Conservation (phyloP, 352 stramenopile genomes). For the Phytophthora multivora region DNA sequence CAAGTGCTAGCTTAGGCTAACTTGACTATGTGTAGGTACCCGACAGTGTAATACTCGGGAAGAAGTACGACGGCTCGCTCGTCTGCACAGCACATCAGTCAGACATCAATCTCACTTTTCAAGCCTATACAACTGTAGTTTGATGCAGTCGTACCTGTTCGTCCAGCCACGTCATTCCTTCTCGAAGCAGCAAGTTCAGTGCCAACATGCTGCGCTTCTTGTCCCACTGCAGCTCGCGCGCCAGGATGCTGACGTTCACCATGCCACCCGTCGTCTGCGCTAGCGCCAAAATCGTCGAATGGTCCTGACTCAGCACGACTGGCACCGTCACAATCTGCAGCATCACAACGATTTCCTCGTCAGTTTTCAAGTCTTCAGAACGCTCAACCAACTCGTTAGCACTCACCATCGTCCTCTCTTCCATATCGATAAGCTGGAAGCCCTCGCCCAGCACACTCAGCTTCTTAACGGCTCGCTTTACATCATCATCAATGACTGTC, state of each 20-base stretch:
- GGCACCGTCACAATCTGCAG: constrained; percentile 93
- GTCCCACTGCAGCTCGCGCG: constrained; percentile 86
- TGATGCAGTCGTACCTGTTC: constrained; percentile 63
- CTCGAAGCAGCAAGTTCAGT: constrained; percentile 90
- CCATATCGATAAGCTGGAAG: constrained; percentile 94
- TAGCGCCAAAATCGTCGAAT: constrained; percentile 92
- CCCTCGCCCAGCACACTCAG: constrained; percentile 94
- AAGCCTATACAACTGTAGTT: neutral
- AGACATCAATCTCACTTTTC: neutral
- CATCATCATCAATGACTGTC: constrained; percentile 91
- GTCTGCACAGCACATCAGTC: constrained; percentile 19
- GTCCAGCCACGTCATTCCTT: constrained; percentile 98
- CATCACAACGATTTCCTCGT: neutral
- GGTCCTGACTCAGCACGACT: constrained; percentile 94
- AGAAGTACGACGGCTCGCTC: constrained; percentile 83
- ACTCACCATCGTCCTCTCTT: constrained; percentile 88
- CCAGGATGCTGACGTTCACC: constrained; percentile 88
- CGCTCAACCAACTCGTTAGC: neutral
- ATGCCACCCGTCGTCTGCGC: constrained; percentile 89
- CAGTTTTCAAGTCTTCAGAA: neutral
- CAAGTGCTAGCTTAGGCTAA: constrained; percentile 1
- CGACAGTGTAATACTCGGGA: constrained; percentile 85
- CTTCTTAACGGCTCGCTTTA: constrained; percentile 95
- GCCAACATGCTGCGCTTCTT: constrained; percentile 92
- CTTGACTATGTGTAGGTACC: constrained; percentile 67